Evolutionary conservation across 768 basidiomycete species (phyloP), one percentile per base, ranked within the genome.

Genomic region (Phanerochaete sordida): DNA sequence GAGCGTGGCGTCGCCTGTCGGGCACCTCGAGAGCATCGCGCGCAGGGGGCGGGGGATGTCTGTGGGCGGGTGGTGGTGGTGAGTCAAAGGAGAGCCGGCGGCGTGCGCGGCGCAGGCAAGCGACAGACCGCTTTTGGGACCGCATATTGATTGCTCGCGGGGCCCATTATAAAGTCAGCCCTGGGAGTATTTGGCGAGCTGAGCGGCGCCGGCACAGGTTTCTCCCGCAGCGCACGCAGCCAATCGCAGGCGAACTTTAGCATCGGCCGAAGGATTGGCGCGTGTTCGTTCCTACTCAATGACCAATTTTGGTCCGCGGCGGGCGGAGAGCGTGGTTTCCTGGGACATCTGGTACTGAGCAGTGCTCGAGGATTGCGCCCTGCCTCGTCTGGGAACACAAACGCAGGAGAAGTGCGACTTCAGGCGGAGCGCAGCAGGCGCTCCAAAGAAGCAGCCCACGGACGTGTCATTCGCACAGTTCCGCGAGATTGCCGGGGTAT

Each of bases 1-100:
- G n/a, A 60, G 49, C 7, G 62, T 63, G 13, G 16, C 58, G 30
- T 63, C 62, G 45, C 60, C 62, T 12, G 58, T 51, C 27, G 33
- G 26, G 12, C 16, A 52, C 51, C 51, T 13, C 21, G 58, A 60
- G 19, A 43, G 19, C 58, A 59, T 59, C 30, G 39, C 37, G 33
- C 7, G 30, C n/a, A 27, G 26, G 49, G 30, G 15, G 7, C 23
- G 24, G 56, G 19, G 35, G 43, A 31, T 26, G 30, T 23, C 44
- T 16, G 35, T 8, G 37, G 39, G 26, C 43, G 39, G 21, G 51
- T 35, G 51, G n/a, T 9, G 48, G 21, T 21, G 48, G 26, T 43
- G 39, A 43, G 19, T 11, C 26, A 35, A 11, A 35, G 53, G 53
- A 16, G 53, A n/a, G 21, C 26, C 19, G 21, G 26, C n/a, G 30